phyloP scores from a whole-genome alignment of 2,329 filamentous ascomycete species.

The Tolypocladium guangdongense region DNA sequence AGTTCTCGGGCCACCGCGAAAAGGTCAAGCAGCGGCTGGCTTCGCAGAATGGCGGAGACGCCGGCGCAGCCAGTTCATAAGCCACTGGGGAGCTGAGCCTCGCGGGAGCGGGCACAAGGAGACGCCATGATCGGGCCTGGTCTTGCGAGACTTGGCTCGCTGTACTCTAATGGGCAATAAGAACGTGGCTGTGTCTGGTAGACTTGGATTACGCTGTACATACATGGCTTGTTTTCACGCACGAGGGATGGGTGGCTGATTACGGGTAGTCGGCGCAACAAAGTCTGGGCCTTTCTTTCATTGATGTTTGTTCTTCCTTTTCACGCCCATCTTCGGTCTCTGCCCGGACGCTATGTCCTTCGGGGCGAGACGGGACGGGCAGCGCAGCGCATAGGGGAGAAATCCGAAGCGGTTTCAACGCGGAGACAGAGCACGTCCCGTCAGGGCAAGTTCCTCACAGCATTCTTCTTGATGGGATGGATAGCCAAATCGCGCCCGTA shows the following conservation, averaged over 20 bases:
- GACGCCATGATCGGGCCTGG: neutral
- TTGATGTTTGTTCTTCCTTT: neutral
- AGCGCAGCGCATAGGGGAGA: neutral
- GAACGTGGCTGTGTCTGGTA: neutral
- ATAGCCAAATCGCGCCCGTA: neutral
- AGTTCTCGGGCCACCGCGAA: slow-evolving; percentile 70
- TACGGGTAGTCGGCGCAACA: neutral
- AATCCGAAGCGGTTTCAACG: neutral
- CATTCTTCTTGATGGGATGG: neutral
- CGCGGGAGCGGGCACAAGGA: neutral
- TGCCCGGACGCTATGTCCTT: neutral
- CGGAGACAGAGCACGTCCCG: neutral
- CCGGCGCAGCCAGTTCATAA: slow-evolving; percentile 1
- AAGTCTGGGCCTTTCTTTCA: neutral
- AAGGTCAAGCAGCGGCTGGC: slow-evolving; percentile 38
- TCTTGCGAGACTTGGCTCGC: neutral
- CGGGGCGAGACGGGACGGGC: neutral
- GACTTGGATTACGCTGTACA: neutral
- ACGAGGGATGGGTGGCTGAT: neutral
- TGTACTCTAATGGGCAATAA: neutral
- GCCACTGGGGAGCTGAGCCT: neutral
- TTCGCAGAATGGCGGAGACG: slow-evolving; percentile 11
- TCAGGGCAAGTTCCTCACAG: neutral
- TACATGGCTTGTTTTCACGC: neutral
- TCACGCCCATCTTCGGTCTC: neutral